These are phyloP conservation scores for Magnolia sinica DNA, from an alignment of 164 flowering plant genomes.

Conservation along the genomic window DNA sequence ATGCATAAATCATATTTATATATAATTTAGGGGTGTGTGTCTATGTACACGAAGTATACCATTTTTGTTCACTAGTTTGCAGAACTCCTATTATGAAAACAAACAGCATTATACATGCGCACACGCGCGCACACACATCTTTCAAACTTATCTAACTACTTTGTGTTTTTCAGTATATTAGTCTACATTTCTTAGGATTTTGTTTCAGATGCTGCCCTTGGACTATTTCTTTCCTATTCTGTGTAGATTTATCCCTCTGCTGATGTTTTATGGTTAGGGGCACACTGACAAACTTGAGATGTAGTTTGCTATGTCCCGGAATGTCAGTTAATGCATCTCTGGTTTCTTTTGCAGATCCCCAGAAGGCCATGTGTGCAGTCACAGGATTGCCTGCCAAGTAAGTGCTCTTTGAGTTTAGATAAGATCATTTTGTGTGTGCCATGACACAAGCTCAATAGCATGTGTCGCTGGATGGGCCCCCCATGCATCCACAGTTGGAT, in stretches of 20 bases:
- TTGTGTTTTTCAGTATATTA: neutral
- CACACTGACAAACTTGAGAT: neutral
- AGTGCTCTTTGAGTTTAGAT: conserved; percentile 21
- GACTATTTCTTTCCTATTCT: too few relatives aligned
- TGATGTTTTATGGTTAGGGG: too few relatives aligned
- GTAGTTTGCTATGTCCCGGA: conserved; percentile 1
- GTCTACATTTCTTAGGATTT: neutral
- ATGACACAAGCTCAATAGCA: neutral
- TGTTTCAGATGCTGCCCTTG: too few relatives aligned
- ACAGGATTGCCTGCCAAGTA: conserved; percentile 94
- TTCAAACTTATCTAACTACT: neutral
- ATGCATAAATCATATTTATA: too few relatives aligned
- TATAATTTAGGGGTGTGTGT: too few relatives aligned
- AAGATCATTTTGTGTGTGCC: neutral
- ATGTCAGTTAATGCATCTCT: conserved; percentile 6
- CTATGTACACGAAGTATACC: too few relatives aligned
- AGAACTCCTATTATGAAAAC: neutral
- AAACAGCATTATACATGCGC: neutral
- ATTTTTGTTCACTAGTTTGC: too few relatives aligned
- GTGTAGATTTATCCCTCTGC: too few relatives aligned
- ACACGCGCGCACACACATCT: neutral
- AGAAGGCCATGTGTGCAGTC: conserved; percentile 68
- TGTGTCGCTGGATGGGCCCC: neutral
- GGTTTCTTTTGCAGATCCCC: conserved; percentile 53
- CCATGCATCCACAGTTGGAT: neutral